phyloP scores from a whole-genome alignment of 1,284 basidiomycete species.

The Albatrellus sp. region DNA sequence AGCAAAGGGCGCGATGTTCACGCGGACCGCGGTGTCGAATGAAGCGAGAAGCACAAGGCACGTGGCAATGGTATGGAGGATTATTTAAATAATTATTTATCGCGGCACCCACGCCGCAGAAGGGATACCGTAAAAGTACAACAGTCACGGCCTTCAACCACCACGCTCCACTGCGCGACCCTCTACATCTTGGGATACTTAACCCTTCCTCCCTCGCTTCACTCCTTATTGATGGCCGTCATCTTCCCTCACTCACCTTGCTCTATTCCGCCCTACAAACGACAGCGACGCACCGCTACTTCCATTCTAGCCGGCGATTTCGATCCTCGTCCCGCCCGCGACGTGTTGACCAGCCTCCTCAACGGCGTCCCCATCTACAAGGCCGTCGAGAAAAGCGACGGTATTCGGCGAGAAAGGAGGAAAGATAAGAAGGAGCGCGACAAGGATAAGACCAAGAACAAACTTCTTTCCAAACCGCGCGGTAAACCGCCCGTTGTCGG shows the following conservation, averaged over 20 bases:
- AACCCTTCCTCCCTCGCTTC: neutral
- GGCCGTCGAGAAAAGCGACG: constrained; percentile 46
- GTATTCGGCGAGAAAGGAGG: constrained; percentile 33
- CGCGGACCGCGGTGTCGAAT: neutral
- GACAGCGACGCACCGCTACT: constrained; percentile 56
- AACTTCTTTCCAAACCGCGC: constrained; percentile 12
- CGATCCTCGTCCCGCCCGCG: constrained; percentile 50
- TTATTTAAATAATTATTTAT: constrained; percentile 10
- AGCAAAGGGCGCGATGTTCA: neutral
- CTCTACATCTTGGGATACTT: constrained; percentile 1
- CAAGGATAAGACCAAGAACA: constrained; percentile 18
- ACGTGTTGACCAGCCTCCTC: constrained; percentile 64
- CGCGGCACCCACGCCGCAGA: neutral
- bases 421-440: constrained; percentile 39
- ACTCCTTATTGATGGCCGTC: constrained; percentile 16
- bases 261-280: constrained; percentile 27
- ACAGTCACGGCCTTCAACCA: constrained; percentile 11
- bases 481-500: constrained; percentile 11
- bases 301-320: constrained; percentile 61
- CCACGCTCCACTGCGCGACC: constrained; percentile 12
- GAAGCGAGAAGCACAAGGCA: constrained; percentile 3
- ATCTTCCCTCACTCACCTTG: constrained; percentile 20
- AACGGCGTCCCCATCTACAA: constrained; percentile 61
- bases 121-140: constrained; percentile 11
- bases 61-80: constrained; percentile 6